phyloP scores from a whole-genome alignment of 139 green algal species.

The Coccomyxa sp. region DNA sequence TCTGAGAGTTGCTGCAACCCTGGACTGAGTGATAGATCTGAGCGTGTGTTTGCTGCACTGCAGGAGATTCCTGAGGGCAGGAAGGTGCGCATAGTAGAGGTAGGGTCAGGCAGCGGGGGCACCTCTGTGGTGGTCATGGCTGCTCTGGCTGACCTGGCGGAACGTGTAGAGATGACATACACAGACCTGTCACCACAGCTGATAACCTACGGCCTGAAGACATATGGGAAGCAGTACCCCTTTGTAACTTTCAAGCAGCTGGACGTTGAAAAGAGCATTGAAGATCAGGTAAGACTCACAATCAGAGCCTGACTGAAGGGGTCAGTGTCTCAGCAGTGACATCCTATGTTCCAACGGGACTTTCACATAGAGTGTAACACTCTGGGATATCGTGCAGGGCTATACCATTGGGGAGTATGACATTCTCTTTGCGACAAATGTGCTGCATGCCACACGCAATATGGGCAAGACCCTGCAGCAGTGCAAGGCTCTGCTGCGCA shows the following conservation, averaged over 20 bases:
- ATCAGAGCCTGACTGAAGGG: too few relatives aligned
- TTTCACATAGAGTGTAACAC: too few relatives aligned
- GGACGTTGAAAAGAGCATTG: constrained; percentile 2
- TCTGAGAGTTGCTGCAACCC: too few relatives aligned
- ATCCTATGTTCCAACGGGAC: too few relatives aligned
- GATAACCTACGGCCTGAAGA: constrained; percentile 9
- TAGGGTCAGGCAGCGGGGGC: constrained; percentile 6
- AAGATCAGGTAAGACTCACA: neutral
- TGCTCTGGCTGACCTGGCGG: neutral
- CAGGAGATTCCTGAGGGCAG: neutral
- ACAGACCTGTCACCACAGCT: constrained; percentile 13
- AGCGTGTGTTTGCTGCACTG: too few relatives aligned
- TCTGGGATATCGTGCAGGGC: neutral
- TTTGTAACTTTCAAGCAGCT: constrained; percentile 5
- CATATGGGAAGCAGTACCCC: neutral
- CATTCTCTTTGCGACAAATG: constrained; percentile 9
- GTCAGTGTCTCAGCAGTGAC: too few relatives aligned
- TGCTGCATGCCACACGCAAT: constrained; percentile 13
- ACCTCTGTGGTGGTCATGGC: constrained; percentile 6
- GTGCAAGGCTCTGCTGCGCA: constrained; percentile 15
- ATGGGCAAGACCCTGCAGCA: neutral
- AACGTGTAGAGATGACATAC: constrained; percentile 7
- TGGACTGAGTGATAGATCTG: too few relatives aligned
- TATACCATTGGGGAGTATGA: neutral
- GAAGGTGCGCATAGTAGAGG: constrained; percentile 7